A percentile compares a stretch with the other conserved stretches of the same genome.
Conservation (phyloP, 345 rosid genomes). For the Eucalyptus rudis region DNA sequence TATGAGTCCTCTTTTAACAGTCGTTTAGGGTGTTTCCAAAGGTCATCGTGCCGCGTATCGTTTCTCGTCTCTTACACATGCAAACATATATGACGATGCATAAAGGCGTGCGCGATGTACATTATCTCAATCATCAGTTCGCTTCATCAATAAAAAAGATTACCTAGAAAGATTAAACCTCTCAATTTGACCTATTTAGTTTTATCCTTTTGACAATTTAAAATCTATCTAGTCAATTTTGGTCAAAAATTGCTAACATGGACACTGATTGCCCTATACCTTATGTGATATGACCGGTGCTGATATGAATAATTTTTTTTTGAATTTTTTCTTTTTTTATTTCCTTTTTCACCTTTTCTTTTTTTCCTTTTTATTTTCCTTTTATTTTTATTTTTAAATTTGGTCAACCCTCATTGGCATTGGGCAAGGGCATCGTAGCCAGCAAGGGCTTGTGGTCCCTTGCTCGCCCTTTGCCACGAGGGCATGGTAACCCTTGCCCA, state of each 20-base stretch:
- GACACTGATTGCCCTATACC: no score
- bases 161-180: no score
- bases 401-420: neutral
- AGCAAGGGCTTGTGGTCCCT: no score
- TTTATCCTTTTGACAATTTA: neutral
- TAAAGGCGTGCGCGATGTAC: neutral
- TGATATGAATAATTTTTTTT: neutral
- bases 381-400: no score
- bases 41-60: neutral
- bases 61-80: neutral
- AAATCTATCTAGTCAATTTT: neutral
- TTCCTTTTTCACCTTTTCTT: no score
- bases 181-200: no score
- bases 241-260: neutral
- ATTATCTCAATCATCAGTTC: neutral
- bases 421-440: no score
- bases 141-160: no score
- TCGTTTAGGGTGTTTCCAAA: neutral
- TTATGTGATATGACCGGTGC: neutral
- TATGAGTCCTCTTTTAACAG: neutral
- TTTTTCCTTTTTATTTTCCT: no score
- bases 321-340: accelerated
- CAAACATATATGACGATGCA: neutral
- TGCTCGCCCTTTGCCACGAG: no score
- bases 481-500: neutral